Percentiles rank a stretch among this genome's conserved stretches.
Evolutionary conservation across 257 asterid species (phyloP).

Genomic region (Fraxinus pennsylvanica): DNA sequence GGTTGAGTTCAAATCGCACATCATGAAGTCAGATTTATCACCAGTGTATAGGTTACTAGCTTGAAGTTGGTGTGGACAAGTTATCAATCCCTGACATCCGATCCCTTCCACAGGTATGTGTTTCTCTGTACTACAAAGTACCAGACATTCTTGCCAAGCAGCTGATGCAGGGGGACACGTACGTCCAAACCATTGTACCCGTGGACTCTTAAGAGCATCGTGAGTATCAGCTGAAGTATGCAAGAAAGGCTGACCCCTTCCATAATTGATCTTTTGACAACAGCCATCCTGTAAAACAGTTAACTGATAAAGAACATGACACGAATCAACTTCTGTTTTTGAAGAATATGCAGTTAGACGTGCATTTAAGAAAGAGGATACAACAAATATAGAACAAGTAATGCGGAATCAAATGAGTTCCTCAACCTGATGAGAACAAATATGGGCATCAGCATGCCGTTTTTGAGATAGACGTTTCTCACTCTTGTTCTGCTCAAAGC

Average conservation of each 20-base stretch:
- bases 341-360: slow-evolving; percentile 11
- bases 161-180: slow-evolving; percentile 8
- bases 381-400: slow-evolving; percentile 1
- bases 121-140: slow-evolving; percentile 11
- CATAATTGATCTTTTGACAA: slow-evolving; percentile 24
- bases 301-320: slow-evolving; percentile 2
- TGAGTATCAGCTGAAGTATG: slow-evolving; percentile 21
- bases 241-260: slow-evolving; percentile 24
- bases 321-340: background rate
- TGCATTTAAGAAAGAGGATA: background rate
- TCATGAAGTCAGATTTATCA: slow-evolving; percentile 7
- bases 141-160: slow-evolving; percentile 11
- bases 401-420: background rate
- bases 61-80: slow-evolving; percentile 11
- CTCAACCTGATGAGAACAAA: slow-evolving; percentile 41
- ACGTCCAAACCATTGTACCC: slow-evolving; percentile 6
- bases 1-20: background rate
- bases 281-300: slow-evolving; percentile 22
- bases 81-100: slow-evolving; percentile 6
- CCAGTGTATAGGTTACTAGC: background rate
- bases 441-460: slow-evolving; percentile 22
- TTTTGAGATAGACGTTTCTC: slow-evolving; percentile 23
- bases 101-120: slow-evolving; percentile 17
- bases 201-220: slow-evolving; percentile 16
- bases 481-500: slow-evolving; percentile 32